phyloP scores from a whole-genome alignment of 139 green algal genomes.

The Dunaliella primolecta region DNA sequence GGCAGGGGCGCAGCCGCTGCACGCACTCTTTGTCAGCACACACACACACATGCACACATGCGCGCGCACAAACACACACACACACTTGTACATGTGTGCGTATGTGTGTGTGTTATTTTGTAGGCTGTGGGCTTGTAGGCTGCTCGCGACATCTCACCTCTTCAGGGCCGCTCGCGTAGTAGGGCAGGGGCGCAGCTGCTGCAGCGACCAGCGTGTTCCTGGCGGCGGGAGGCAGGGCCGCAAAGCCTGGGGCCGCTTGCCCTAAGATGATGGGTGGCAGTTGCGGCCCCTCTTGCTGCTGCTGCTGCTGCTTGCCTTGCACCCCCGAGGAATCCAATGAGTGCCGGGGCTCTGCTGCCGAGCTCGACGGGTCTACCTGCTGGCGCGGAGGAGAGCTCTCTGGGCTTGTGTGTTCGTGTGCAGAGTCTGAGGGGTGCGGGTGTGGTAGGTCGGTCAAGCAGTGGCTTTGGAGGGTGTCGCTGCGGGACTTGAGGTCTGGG shows the following conservation, averaged over 20 bases:
- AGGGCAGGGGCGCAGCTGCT: constrained; percentile 63
- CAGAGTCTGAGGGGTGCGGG: too few relatives aligned
- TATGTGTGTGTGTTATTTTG: too few relatives aligned
- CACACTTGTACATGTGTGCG: too few relatives aligned
- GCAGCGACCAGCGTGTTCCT: constrained; percentile 47
- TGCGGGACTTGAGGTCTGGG: not conserved
- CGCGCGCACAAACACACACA: too few relatives aligned
- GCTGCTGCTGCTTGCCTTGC: not conserved
- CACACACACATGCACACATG: too few relatives aligned
- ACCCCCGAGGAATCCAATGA: too few relatives aligned
- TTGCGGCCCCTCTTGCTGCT: not conserved
- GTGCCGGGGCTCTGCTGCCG: too few relatives aligned
- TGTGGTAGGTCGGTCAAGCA: not conserved
- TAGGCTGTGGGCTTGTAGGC: too few relatives aligned
- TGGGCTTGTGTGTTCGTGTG: too few relatives aligned
- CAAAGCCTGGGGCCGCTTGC: constrained; percentile 17
- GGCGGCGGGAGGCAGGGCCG: constrained; percentile 42
- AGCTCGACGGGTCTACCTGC: too few relatives aligned
- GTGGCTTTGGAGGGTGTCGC: not conserved
- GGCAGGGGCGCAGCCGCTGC: constrained; percentile 62
- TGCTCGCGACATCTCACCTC: not conserved
- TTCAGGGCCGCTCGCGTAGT: constrained; percentile 43
- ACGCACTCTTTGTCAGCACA: too few relatives aligned
- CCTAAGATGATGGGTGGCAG: not conserved
- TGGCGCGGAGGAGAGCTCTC: too few relatives aligned